Evolutionary conservation across 2,329 filamentous ascomycete species (phyloP).

Genomic region (Paecilomyces dactylethromorphus): DNA sequence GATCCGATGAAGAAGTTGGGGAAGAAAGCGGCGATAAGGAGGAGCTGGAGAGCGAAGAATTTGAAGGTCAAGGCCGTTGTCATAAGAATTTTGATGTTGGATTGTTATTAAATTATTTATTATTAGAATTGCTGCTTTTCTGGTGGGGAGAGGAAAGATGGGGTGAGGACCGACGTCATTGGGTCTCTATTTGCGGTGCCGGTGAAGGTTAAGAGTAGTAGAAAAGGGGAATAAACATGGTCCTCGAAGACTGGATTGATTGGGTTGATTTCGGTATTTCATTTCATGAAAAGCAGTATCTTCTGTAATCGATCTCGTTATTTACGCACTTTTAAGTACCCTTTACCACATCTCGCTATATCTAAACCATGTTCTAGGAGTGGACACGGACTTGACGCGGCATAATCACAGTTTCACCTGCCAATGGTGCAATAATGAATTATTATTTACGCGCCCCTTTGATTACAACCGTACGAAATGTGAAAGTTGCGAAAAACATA

Average conservation of each 20-base stretch:
- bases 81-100: background rate
- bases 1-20: conserved; percentile 33
- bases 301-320: no score
- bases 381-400: no score
- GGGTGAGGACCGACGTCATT: conserved; percentile 8
- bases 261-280: no score
- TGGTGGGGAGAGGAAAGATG: conserved; percentile 1
- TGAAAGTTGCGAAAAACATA: background rate
- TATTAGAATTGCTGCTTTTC: background rate
- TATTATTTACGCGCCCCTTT: background rate
- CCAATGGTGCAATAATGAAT: background rate
- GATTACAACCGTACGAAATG: background rate
- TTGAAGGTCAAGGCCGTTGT: background rate
- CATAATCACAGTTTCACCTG: background rate
- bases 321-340: no score
- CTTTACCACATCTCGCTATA: no score
- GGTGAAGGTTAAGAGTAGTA: background rate
- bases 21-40: conserved; percentile 48
- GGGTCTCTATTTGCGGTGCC: background rate
- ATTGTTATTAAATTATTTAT: background rate
- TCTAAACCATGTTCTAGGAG: no score
- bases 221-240: background rate
- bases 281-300: no score
- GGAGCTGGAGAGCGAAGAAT: conserved; percentile 8
- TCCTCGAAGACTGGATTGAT: no score